Evolutionary conservation across 441 rosid species (phyloP).

Genomic region (Raphanus hybrid): DNA sequence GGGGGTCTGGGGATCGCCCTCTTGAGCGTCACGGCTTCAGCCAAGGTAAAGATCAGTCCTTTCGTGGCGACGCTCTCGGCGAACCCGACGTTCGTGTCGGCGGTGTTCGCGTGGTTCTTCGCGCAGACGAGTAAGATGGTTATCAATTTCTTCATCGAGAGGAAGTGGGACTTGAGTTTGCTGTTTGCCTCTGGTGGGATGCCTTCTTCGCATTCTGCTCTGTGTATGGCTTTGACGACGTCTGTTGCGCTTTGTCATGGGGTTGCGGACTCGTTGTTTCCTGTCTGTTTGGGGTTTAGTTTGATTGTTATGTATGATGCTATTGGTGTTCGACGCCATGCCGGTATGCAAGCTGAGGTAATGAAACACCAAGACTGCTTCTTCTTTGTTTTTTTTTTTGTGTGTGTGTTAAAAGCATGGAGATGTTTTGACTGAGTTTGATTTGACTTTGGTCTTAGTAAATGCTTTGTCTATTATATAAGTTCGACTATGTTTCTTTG

Average conservation of each 20-base stretch:
- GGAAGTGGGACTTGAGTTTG: slow-evolving; percentile 83
- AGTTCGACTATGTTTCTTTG: background rate
- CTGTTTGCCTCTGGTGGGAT: slow-evolving; percentile 87
- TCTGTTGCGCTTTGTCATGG: slow-evolving; percentile 95
- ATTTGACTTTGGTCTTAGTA: slow-evolving; percentile 17
- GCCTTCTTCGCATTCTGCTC: slow-evolving; percentile 96
- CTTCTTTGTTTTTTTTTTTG: background rate
- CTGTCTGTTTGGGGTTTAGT: slow-evolving; percentile 93
- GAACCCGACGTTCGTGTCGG: slow-evolving; percentile 85
- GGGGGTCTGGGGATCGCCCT: slow-evolving; percentile 75
- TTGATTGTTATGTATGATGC: slow-evolving; percentile 97
- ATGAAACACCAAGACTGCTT: background rate
- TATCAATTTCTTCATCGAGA: slow-evolving; percentile 82
- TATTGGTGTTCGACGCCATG: slow-evolving; percentile 91
- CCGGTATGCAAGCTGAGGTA: slow-evolving; percentile 98
- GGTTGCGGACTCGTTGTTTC: slow-evolving; percentile 85
- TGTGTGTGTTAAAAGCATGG: background rate
- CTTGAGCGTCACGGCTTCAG: slow-evolving; percentile 73
- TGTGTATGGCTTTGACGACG: slow-evolving; percentile 88
- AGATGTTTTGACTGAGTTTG: background rate
- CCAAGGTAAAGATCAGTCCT: slow-evolving; percentile 77
- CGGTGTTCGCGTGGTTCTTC: slow-evolving; percentile 70
- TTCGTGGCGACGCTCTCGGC: slow-evolving; percentile 75
- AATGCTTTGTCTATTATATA: background rate
- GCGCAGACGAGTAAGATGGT: slow-evolving; percentile 77